phyloP scores from a whole-genome alignment of 2,329 filamentous ascomycete genomes.

The Nemania serpens region DNA sequence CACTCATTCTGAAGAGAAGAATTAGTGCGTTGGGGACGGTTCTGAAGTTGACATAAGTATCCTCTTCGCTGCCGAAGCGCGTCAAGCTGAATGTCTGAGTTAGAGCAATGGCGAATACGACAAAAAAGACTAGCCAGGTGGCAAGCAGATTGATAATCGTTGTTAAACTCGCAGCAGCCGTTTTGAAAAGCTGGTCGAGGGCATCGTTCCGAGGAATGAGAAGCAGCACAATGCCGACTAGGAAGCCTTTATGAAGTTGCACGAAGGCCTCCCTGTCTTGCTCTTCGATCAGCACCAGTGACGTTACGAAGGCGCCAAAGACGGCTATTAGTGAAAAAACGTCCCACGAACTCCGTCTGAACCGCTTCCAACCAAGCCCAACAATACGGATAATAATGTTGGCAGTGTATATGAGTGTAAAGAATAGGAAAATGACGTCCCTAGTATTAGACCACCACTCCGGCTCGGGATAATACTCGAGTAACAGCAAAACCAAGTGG shows the following conservation, averaged over 20 bases:
- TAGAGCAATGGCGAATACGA: conserved; percentile 94
- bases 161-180: conserved; percentile 88
- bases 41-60: conserved; percentile 85
- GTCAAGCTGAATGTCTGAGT: conserved; percentile 96
- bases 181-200: conserved; percentile 97
- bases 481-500: conserved; percentile 80
- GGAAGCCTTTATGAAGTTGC: conserved; percentile 89
- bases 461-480: conserved; percentile 83
- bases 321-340: conserved; percentile 83
- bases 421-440: conserved; percentile 77
- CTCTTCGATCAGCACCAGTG: conserved; percentile 72
- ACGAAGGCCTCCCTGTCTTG: conserved; percentile 66
- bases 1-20: conserved; percentile 88
- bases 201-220: conserved; percentile 97
- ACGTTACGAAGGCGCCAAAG: conserved; percentile 78
- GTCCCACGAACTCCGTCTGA: conserved; percentile 93
- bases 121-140: conserved; percentile 96
- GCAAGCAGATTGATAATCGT: conserved; percentile 90
- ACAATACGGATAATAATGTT: conserved; percentile 85
- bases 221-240: conserved; percentile 86
- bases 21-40: conserved; percentile 94
- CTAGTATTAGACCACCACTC: conserved; percentile 71
- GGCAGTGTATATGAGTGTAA: conserved; percentile 79
- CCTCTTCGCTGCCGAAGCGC: conserved; percentile 75
- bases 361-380: conserved; percentile 89